These are phyloP conservation scores for Trametes coccinea DNA, from an alignment of 768 basidiomycete genomes.

Conservation along the genomic window DNA sequence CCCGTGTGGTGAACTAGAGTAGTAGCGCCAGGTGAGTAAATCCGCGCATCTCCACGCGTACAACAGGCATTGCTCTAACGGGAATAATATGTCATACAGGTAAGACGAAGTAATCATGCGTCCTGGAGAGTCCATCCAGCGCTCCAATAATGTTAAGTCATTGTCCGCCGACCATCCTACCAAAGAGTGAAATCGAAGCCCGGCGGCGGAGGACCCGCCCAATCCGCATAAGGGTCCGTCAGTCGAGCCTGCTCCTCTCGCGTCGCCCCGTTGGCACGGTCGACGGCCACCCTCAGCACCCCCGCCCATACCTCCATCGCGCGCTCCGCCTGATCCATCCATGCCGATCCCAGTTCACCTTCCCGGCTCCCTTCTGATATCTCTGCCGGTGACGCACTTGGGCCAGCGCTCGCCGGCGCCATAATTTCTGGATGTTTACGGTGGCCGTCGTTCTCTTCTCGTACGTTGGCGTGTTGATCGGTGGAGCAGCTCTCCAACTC, in stretches of 20 bases:
- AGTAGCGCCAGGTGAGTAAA: too few species aligned
- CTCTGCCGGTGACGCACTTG: too few species aligned
- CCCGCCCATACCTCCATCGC: constrained; percentile 3
- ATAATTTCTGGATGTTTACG: too few species aligned
- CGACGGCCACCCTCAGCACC: not conserved
- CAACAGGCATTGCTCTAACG: too few species aligned
- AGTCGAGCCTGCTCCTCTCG: constrained; percentile 4
- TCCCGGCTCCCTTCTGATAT: not conserved
- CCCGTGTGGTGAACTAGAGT: too few species aligned
- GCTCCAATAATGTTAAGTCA: too few species aligned
- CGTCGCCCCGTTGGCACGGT: not conserved
- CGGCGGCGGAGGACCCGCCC: not conserved
- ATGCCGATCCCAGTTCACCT: not conserved
- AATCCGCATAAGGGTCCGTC: not conserved
- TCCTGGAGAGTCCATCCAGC: too few species aligned
- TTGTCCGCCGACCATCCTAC: not conserved
- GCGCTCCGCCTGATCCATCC: not conserved
- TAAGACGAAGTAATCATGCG: not conserved
- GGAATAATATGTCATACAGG: too few species aligned
- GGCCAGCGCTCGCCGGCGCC: too few species aligned
- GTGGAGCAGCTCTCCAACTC: not conserved
- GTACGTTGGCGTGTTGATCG: not conserved
- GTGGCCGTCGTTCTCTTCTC: not conserved
- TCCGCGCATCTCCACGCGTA: too few species aligned
- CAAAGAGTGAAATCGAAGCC: not conserved